Evolutionary conservation across 257 asterid genomes (phyloP).

Genomic region (Nicotiana sylvestris): DNA sequence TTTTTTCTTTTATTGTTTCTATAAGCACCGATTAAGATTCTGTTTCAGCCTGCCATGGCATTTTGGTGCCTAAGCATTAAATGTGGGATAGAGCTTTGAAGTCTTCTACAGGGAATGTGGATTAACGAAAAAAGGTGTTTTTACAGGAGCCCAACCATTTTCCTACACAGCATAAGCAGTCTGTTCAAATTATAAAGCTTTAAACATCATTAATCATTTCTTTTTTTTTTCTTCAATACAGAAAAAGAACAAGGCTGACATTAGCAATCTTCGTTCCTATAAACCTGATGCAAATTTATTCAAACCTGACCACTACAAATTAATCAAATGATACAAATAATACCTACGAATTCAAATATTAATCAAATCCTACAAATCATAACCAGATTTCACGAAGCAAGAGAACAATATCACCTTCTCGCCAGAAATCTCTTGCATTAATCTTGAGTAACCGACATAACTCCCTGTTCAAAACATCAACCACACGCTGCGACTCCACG

Average conservation of each 20-base stretch:
- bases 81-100: neutral
- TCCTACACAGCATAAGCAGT: neutral
- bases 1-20: neutral
- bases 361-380: neutral
- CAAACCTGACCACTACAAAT: neutral
- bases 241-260: neutral
- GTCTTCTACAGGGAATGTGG: neutral
- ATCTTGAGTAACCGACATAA: slow-evolving; percentile 70
- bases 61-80: neutral
- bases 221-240: neutral
- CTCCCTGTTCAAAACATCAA: slow-evolving; percentile 78
- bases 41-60: neutral
- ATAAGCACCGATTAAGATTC: neutral
- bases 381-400: neutral
- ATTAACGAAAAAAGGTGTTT: neutral
- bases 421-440: slow-evolving; percentile 82
- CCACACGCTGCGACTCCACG: slow-evolving; percentile 82
- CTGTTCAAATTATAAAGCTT: neutral
- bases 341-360: neutral
- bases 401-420: slow-evolving; percentile 47
- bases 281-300: neutral
- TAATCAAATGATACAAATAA: neutral
- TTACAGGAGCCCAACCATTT: neutral
- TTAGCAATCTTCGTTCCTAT: neutral
- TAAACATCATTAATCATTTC: neutral